Conservation (phyloP, 148 eudicot species). For the Rhododendron henanense region DNA sequence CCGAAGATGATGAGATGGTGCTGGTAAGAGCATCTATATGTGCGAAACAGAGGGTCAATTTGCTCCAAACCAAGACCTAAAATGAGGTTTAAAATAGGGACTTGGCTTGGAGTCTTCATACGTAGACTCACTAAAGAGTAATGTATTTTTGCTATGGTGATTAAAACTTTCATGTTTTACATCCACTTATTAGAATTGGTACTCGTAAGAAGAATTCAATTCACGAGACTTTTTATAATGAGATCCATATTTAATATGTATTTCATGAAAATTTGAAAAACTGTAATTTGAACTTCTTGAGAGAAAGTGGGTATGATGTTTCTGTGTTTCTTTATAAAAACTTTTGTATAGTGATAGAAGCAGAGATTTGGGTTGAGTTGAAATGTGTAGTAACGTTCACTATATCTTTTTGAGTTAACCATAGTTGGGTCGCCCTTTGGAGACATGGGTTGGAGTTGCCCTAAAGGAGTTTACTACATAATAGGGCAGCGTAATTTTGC, state of each 20-base stretch:
- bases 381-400: neutral
- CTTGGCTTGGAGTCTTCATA: neutral
- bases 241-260: neutral
- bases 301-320: neutral
- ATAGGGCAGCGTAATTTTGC: neutral
- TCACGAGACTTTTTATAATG: neutral
- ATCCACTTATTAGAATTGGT: neutral
- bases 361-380: neutral
- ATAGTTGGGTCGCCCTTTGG: neutral
- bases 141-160: neutral
- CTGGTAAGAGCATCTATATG: constrained; percentile 42
- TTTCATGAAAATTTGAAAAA: neutral
- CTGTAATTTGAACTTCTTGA: neutral
- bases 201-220: neutral
- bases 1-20: constrained; percentile 92
- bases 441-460: neutral
- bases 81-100: neutral
- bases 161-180: neutral
- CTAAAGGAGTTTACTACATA: constrained; percentile 5
- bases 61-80: neutral
- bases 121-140: neutral
- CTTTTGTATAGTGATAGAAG: neutral
- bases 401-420: neutral
- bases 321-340: neutral
- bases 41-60: neutral